Evolutionary conservation across 2,329 filamentous ascomycete genomes (phyloP), one percentile per base, ranked within the genome.

Genomic region (Verticillium dahliae): DNA sequence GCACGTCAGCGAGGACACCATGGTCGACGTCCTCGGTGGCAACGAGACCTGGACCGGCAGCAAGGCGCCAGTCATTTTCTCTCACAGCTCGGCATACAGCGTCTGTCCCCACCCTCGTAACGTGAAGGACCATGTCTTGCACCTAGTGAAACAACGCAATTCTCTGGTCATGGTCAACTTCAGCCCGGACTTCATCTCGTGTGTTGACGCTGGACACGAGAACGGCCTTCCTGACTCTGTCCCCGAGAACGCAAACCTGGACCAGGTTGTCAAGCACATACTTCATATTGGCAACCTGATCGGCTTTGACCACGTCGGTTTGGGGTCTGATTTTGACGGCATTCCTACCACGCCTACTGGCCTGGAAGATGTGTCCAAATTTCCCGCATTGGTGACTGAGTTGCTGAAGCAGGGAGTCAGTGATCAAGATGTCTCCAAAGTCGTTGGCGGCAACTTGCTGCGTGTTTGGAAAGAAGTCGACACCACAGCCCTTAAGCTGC

Each of bases 121-220:
- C 68, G 93, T 96, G 7, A 90, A 91, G 1, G 92, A 98, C 66
- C 84, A 93, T 61, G 86, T 97, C 14, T 79, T 98, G 7, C 76
- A 89, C 45, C 78, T 95, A 1, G 90, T 97, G 41, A 91, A 90
- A 73, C 73, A 85, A 68, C 85, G 83, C 2, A 85, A 88, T 64
- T 90, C 89, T 3, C 69, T 98, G 10, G 90, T 97, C 60, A 96
- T 97, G 92, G 86, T 97, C 65, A 97, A 96, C 73, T 96, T 97
- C 70, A 80, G 85, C 15, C 91, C 92, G 0, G 87, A 87, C 18
- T 97, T 97, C 72, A 85, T 97, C 64, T 90, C 88, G 34, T 97
- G 93, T 72, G 79, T 82, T 1, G 81, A 84, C 10, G 78, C 81
- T 1, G 80, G 83, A 37, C 79, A 82, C 3, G 76, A 81, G 15